Conservation (phyloP, 2,329 filamentous ascomycete genomes). For the Coleophoma cylindrospora region DNA sequence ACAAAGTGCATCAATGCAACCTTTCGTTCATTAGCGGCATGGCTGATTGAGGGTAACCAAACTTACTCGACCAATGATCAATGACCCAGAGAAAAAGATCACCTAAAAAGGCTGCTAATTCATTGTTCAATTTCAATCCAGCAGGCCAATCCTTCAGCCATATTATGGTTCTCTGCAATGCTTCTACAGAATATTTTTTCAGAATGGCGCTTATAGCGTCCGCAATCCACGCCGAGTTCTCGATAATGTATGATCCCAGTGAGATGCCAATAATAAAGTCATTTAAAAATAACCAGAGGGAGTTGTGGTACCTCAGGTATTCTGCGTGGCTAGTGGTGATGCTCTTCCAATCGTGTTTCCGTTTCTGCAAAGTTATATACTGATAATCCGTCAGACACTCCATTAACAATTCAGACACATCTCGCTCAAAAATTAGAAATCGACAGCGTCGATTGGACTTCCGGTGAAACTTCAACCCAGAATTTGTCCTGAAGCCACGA, state of each 20-base stretch:
- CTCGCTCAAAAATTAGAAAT: too few species aligned
- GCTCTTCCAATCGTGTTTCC: constrained; percentile 91
- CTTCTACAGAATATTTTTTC: constrained; percentile 79
- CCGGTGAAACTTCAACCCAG: too few species aligned
- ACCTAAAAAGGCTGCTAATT: constrained; percentile 88
- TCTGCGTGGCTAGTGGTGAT: constrained; percentile 93
- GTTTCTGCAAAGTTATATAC: constrained; percentile 82
- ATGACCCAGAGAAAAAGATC: constrained; percentile 98
- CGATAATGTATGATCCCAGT: constrained; percentile 92
- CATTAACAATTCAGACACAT: too few species aligned
- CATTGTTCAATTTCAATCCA: constrained; percentile 89
- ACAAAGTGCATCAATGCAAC: constrained; percentile 70
- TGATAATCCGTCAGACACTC: too few species aligned
- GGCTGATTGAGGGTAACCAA: not conserved
- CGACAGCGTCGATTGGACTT: too few species aligned
- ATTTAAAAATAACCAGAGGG: constrained; percentile 95
- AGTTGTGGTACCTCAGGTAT: constrained; percentile 99
- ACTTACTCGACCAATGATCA: constrained; percentile 87
- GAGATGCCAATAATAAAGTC: constrained; percentile 98
- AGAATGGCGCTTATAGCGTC: constrained; percentile 72
- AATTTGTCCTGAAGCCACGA: too few species aligned
- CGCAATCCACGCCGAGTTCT: constrained; percentile 84
- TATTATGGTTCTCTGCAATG: constrained; percentile 79
- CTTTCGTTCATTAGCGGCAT: constrained; percentile 30
- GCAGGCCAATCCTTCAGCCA: constrained; percentile 97